Evolutionary conservation across 176 grass and related monocot species (phyloP), one percentile per base, ranked within the genome.

Genomic region (Miscanthus lutarioriparius): DNA sequence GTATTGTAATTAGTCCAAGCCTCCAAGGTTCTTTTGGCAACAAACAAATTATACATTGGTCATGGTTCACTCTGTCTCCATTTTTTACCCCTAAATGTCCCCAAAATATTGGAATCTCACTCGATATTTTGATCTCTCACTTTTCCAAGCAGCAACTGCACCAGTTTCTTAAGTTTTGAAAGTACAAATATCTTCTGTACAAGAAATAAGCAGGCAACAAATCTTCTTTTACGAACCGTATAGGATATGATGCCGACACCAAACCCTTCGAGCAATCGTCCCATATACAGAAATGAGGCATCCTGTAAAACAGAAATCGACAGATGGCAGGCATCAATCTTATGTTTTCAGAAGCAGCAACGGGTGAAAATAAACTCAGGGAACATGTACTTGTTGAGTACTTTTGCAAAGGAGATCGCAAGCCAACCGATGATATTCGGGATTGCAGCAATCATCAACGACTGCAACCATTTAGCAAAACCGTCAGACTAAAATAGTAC

Each of bases 341-440:
- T 7, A 23, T 20, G 59, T 77, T 61, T 13, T 62, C 43, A 48
- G 66, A 77, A 71, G 73, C 54, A 43, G 14, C 17, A 56, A 35
- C 17, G 11, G 25, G 14, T 44, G 44, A 74, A 80, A 81, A 43
- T 28, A 36, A 75, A 14, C 30, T 13, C 40, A 67, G 10, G 54
- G 47, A 27, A 12, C 43, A 43, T 43, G 54, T n/a, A 64, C 41
- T 48, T 45, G 51, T 67, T 7, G 56, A 90, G 6, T 84, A 99
- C 96, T 83, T 94, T 90, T 22, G 96, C 96, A 3, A 99, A 96
- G 48, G 96, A 99, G 78, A 99, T 99, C 26, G 91, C 93, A 49
- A 99, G 89, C 93, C 91, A 99, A 28, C 96, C 96, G 36, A 99
- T 85, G 67, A 99, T 96, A 76, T 99, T 99, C 4, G 93, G 96